These are phyloP conservation scores for Sophora flavescens DNA, from an alignment of 306 rosid genomes.

Conservation along the genomic window DNA sequence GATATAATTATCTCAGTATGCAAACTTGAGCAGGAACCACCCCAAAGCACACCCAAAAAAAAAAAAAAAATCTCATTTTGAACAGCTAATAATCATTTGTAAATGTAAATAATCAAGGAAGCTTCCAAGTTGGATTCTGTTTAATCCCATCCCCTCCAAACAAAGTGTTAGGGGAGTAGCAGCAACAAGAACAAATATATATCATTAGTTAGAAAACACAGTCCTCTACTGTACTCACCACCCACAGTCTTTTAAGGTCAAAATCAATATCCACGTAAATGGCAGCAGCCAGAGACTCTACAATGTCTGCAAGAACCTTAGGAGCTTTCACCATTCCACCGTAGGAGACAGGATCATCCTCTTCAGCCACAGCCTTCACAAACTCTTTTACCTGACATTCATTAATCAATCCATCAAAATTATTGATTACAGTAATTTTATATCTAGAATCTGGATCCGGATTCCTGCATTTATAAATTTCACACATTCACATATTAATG, in stretches of 20 bases:
- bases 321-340: slow-evolving; percentile 83
- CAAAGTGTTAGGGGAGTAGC: neutral
- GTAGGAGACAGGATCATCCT: slow-evolving; percentile 50
- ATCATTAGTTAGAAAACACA: neutral
- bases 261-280: slow-evolving; percentile 65
- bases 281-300: slow-evolving; percentile 83
- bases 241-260: slow-evolving; percentile 70
- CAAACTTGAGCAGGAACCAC: neutral
- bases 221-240: slow-evolving; percentile 51
- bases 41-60: neutral
- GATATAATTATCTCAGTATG: neutral
- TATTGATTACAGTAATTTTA: neutral
- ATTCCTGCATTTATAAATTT: no score
- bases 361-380: slow-evolving; percentile 51
- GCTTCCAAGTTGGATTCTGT: neutral
- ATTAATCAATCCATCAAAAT: slow-evolving; percentile 21
- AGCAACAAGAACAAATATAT: neutral
- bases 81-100: neutral
- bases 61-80: neutral
- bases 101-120: neutral
- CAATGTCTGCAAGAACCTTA: slow-evolving; percentile 87
- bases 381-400: slow-evolving; percentile 61
- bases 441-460: no score
- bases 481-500: no score
- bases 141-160: neutral